phyloP scores from a whole-genome alignment of 2,329 filamentous ascomycete genomes.

The Monilinia vaccinii-corymbosi region DNA sequence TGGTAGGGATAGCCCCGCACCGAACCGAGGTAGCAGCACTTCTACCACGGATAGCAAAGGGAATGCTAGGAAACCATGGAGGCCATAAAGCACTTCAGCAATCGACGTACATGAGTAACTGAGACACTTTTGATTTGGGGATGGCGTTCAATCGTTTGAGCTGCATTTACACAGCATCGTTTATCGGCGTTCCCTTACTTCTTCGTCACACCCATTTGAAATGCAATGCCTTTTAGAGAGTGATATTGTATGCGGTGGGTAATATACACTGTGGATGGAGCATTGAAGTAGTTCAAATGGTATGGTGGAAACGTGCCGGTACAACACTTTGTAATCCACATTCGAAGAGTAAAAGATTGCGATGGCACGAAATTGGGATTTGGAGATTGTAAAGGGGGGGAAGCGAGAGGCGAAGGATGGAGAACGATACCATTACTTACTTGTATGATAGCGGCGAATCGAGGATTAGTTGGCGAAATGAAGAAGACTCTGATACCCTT shows the following conservation, averaged over 20 bases:
- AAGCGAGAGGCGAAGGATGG: background rate
- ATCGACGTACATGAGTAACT: background rate
- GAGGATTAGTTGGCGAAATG: background rate
- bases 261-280: background rate
- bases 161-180: background rate
- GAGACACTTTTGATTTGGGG: background rate
- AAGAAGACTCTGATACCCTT: conserved; percentile 11
- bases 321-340: conserved; percentile 5
- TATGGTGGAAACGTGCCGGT: background rate
- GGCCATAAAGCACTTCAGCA: conserved; percentile 6
- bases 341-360: background rate
- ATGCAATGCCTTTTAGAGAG: conserved; percentile 6
- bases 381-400: background rate
- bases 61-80: conserved; percentile 22
- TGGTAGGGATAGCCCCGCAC: conserved; percentile 41
- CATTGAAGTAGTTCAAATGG: conserved; percentile 2
- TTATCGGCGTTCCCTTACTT: background rate
- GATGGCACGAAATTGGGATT: background rate
- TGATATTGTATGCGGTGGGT: conserved; percentile 2
- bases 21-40: conserved; percentile 25
- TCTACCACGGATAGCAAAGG: conserved; percentile 22
- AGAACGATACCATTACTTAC: conserved; percentile 12
- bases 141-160: background rate
- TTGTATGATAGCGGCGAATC: conserved; percentile 8
- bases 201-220: background rate